phyloP scores from a whole-genome alignment of 257 asterid genomes.

The Oldenlandia corymbosa region DNA sequence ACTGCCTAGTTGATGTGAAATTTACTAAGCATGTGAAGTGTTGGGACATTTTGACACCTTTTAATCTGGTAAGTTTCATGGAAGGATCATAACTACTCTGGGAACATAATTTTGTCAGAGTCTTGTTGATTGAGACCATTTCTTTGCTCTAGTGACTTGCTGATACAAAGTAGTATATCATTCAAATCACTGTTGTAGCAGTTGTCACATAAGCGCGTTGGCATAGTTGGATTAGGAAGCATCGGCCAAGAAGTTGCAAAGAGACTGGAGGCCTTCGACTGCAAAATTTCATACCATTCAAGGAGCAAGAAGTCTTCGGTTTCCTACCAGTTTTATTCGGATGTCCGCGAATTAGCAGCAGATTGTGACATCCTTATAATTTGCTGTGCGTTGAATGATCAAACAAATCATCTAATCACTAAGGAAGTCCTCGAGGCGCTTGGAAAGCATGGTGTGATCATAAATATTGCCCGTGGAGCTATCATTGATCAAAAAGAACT shows the following conservation, averaged over 20 bases:
- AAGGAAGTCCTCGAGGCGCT: constrained; percentile 48
- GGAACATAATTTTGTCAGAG: too few species aligned
- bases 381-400: constrained; percentile 52
- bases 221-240: constrained; percentile 84
- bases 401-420: constrained; percentile 65
- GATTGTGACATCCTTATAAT: constrained; percentile 43
- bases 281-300: constrained; percentile 50
- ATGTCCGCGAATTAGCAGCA: constrained; percentile 40
- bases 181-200: constrained; percentile 19
- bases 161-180: not conserved
- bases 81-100: too few species aligned
- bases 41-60: too few species aligned
- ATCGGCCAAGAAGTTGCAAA: constrained; percentile 67
- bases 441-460: constrained; percentile 52
- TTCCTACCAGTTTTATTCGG: constrained; percentile 32
- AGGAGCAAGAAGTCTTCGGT: constrained; percentile 39
- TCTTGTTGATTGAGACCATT: not conserved
- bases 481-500: constrained; percentile 31
- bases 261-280: constrained; percentile 67
- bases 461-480: constrained; percentile 70
- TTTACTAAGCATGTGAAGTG: too few species aligned
- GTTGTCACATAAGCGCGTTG: constrained; percentile 64
- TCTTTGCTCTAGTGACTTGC: not conserved
- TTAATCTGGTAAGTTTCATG: too few species aligned
- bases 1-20: too few species aligned